Conservation (phyloP, 345 rosid genomes). For the Viola odorata region DNA sequence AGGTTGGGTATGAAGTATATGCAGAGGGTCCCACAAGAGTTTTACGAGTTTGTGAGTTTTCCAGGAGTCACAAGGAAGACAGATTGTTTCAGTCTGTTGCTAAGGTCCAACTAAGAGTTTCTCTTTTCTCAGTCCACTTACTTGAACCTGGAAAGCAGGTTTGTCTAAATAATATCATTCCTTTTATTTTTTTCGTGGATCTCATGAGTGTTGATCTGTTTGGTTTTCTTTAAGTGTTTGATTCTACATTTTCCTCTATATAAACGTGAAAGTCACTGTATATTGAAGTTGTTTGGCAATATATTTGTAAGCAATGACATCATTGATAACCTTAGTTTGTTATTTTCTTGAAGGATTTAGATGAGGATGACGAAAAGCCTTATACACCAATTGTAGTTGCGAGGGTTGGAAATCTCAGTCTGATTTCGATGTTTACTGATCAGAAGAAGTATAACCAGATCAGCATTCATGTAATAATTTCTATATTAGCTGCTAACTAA, state of each 20-base stretch:
- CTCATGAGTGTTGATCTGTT: not conserved
- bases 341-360: conserved; percentile 46
- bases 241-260: not conserved
- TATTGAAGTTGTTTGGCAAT: not conserved
- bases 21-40: conserved; percentile 87
- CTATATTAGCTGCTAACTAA: not conserved
- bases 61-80: conserved; percentile 42
- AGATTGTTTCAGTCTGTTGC: conserved; percentile 37
- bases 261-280: not conserved
- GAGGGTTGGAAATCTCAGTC: conserved; percentile 52
- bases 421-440: conserved; percentile 58
- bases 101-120: conserved; percentile 60
- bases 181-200: not conserved
- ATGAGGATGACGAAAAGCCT: conserved; percentile 31
- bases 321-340: not conserved
- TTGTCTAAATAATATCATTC: not conserved
- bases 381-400: conserved; percentile 54
- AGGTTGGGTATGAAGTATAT: conserved; percentile 86
- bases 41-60: conserved; percentile 64
- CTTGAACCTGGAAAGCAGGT: conserved; percentile 66
- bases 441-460: conserved; percentile 64
- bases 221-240: conserved; percentile 7
- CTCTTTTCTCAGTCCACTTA: conserved; percentile 56
- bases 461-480: conserved; percentile 27
- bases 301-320: not conserved